These are phyloP conservation scores for Mediolabrus comicus DNA, from an alignment of 108 stramenopile species.

Conservation along the genomic window DNA sequence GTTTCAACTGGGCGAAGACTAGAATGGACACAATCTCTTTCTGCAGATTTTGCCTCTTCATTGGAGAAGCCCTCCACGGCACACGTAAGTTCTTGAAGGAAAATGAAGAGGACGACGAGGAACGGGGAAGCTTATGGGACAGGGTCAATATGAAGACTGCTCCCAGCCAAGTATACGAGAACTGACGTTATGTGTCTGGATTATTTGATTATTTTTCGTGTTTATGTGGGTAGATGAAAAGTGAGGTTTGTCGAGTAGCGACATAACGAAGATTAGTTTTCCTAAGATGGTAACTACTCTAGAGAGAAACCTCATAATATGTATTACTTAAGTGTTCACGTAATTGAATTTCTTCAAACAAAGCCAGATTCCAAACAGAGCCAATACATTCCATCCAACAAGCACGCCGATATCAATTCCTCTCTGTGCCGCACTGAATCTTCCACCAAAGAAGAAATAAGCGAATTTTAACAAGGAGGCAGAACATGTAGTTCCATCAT, in stretches of 20 bases:
- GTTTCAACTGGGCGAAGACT: constrained; percentile 17
- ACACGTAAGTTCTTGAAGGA: not conserved
- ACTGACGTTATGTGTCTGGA: not conserved
- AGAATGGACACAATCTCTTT: constrained; percentile 21
- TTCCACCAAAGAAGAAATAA: constrained; percentile 41
- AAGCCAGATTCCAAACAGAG: constrained; percentile 13
- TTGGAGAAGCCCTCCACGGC: constrained; percentile 38
- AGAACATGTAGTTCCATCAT: constrained; percentile 9
- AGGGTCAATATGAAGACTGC: too few species aligned
- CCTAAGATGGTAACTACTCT: too few species aligned
- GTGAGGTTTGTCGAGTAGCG: too few species aligned
- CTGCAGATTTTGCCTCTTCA: constrained; percentile 47
- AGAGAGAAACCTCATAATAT: too few species aligned
- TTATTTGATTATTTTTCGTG: too few species aligned
- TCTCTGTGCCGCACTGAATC: constrained; percentile 21
- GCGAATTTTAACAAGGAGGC: constrained; percentile 27
- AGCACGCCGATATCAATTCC: constrained; percentile 36
- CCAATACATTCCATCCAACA: constrained; percentile 12
- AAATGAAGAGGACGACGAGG: not conserved
- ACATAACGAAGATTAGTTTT: too few species aligned
- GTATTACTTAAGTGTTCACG: constrained; percentile 27
- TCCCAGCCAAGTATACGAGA: not conserved
- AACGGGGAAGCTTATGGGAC: too few species aligned
- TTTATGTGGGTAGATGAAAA: too few species aligned
- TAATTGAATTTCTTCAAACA: constrained; percentile 30